These are phyloP conservation scores for Zygoascus bituminiphila DNA, from an alignment of 805 yeast genomes.

Conservation along the genomic window DNA sequence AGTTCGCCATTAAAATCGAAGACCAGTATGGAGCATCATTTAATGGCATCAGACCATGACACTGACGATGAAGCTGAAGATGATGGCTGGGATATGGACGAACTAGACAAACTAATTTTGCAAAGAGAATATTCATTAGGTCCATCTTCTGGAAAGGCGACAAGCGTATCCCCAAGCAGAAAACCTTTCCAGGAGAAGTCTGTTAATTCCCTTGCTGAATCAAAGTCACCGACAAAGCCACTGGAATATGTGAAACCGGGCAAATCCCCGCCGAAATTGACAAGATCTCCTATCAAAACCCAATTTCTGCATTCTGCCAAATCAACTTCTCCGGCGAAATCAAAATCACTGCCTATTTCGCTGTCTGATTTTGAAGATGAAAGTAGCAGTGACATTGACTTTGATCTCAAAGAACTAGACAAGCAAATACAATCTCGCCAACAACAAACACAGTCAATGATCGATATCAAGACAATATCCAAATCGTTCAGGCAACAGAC, in stretches of 20 bases:
- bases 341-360: background rate
- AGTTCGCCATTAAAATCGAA: background rate
- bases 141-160: background rate
- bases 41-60: background rate
- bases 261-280: background rate
- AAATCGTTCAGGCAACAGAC: background rate
- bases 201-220: background rate
- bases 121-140: background rate
- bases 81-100: constrained; percentile 7
- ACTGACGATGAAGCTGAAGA: background rate
- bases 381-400: constrained; percentile 1
- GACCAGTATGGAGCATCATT: background rate
- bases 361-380: constrained; percentile 4
- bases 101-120: constrained; percentile 2
- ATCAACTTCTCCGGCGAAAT: background rate
- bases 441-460: background rate
- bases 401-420: constrained; percentile 11
- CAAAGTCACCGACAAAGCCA: background rate
- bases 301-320: background rate
- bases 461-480: background rate
- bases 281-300: background rate
- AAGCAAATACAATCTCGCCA: background rate
- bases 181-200: too few relatives aligned
- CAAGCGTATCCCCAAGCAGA: background rate
- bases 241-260: background rate